Base-by-base conservation (phyloP, 2,329 filamentous ascomycete genomes). In the Beauveria asiatica region DNA sequence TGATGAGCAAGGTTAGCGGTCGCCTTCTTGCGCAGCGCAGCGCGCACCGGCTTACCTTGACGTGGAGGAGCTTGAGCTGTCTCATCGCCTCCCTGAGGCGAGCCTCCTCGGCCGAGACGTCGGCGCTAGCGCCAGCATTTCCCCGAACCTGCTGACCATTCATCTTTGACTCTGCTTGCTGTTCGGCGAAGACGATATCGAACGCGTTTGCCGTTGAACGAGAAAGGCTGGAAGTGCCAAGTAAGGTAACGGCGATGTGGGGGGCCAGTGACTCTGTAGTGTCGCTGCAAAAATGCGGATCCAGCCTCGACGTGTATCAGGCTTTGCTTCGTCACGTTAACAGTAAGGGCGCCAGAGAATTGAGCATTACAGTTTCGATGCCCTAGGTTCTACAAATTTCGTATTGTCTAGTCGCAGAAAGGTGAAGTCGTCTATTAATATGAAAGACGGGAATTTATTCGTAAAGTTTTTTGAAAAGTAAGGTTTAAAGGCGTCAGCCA, bases 61-160 rank as follows among this genome's bases (percentile, higher is more conserved):
- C 73, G 65, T 84, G 80, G n/a, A 83, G 70, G 51, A 80, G 72
- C 65, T 82, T 80, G 57, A 84, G 73, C 39, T 77, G 74, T 65
- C 78, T 72, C 65, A 84, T 73, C 25, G 76, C 77, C 61, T 76
- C 72, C 62, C 79, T 75, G 7, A 84, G 72, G 61, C 76, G 76
- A 59, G 76, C 73, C 68, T 84, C 80, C 52, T 81, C 64, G 37
- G 61, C 65, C 11, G 50, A 42, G 23, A 49, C 8, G 16, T 53
- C 57, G 19, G 41, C 13, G 16, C 23, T 41, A 56, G 62, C 62
- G 41, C 61, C 62, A 58, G 64, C 64, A 57, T 67, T 65, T 39
- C 65, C 60, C 27, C 64, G 59, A 48, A 48, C 54, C 45, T 56
- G 64, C 50, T 62, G 65, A 61, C 53, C 69, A 62, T 57, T 64